Percentiles rank a stretch among this genome's conserved stretches.
Conservation (phyloP, 2,329 filamentous ascomycete species). For the Hymenoscyphus fructigenus region DNA sequence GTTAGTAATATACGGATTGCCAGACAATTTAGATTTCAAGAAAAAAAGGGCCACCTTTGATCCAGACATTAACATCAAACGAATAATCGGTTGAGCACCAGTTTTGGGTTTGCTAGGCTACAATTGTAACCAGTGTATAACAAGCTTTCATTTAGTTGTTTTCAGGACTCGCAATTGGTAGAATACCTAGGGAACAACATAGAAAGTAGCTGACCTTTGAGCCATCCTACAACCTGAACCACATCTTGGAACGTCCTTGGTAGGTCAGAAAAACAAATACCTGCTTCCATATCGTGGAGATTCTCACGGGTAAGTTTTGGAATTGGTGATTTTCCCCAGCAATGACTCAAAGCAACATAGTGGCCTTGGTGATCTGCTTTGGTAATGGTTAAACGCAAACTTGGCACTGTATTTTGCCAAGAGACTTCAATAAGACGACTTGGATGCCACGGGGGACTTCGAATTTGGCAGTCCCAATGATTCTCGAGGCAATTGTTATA, state of each 20-base stretch:
- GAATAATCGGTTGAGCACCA: too few species aligned
- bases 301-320: not conserved
- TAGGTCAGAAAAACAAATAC: not conserved
- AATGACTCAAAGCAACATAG: not conserved
- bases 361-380: not conserved
- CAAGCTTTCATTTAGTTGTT: too few species aligned
- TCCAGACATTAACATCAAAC: too few species aligned
- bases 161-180: too few species aligned
- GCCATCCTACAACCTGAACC: not conserved
- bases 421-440: not conserved
- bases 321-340: not conserved
- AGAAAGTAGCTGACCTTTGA: not conserved
- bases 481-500: not conserved
- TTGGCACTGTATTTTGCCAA: not conserved
- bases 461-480: not conserved
- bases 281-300: not conserved
- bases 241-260: not conserved
- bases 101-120: too few species aligned
- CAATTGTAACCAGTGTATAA: too few species aligned
- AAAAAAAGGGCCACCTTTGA: too few species aligned
- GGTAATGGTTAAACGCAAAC: not conserved
- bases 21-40: too few species aligned
- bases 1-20: not conserved
- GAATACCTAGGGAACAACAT: too few species aligned
- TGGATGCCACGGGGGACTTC: not conserved